Conservation (phyloP, 169 alveolate species). For the Condylostoma magnum region DNA sequence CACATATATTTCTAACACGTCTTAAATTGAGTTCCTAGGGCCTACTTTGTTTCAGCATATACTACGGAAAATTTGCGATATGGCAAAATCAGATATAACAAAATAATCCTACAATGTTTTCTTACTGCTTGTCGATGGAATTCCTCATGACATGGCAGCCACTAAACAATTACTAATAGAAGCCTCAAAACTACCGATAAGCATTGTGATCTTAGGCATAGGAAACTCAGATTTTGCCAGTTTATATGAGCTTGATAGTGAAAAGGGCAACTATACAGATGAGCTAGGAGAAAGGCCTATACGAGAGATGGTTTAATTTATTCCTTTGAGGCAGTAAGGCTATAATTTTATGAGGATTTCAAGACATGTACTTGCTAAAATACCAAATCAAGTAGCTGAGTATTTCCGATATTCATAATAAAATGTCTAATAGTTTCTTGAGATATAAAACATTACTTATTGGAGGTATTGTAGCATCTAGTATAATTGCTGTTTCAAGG, state of each 20-base stretch:
- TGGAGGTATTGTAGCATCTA: too few relatives aligned
- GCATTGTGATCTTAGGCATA: slow-evolving; percentile 71
- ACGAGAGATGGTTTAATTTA: slow-evolving; percentile 78
- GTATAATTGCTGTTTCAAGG: too few relatives aligned
- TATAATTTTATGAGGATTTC: slow-evolving; percentile 32
- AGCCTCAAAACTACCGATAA: slow-evolving; percentile 65
- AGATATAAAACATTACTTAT: too few relatives aligned
- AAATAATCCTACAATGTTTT: slow-evolving; percentile 50
- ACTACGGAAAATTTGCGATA: slow-evolving; percentile 35
- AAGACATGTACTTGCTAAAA: slow-evolving; percentile 44
- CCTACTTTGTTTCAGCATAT: slow-evolving; percentile 65
- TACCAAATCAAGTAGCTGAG: slow-evolving; percentile 31
- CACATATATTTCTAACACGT: slow-evolving; percentile 39
- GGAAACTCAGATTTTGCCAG: slow-evolving; percentile 63
- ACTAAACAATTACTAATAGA: slow-evolving; percentile 62
- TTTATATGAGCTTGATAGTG: slow-evolving; percentile 72
- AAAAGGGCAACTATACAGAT: slow-evolving; percentile 42
- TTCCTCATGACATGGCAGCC: slow-evolving; percentile 61
- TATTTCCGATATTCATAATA: too few relatives aligned
- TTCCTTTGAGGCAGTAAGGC: slow-evolving; percentile 62
- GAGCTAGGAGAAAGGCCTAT: slow-evolving; percentile 46
- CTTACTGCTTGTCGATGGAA: slow-evolving; percentile 66
- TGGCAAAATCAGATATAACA: slow-evolving; percentile 36
- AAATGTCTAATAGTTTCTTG: too few relatives aligned
- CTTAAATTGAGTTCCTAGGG: slow-evolving; percentile 47